phyloP scores from a whole-genome alignment of 306 rosid species.

The Acacia acuminata region DNA sequence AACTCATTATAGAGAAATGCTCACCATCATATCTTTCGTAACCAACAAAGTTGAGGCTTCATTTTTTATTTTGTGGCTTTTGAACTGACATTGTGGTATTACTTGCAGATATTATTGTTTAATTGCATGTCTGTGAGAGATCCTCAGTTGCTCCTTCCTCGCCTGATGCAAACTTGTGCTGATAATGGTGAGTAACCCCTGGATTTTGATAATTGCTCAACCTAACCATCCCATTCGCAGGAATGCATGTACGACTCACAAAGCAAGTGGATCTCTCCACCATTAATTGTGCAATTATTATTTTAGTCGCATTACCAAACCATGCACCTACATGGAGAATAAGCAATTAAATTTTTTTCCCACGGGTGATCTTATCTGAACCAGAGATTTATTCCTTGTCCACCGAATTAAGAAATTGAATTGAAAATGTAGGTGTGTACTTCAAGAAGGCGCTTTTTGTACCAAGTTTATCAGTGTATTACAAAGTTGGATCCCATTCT shows the following conservation, averaged over 20 bases:
- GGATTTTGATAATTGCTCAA: constrained; percentile 20
- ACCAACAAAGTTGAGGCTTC: background rate
- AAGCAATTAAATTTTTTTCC: background rate
- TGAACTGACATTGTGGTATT: constrained; percentile 26
- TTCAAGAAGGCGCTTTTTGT: constrained; percentile 91
- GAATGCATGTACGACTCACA: background rate
- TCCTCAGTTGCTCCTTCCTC: constrained; percentile 86
- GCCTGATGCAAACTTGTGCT: constrained; percentile 79
- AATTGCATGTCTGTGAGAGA: constrained; percentile 94
- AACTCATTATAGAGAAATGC: constrained; percentile 12
- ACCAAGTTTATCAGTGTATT: constrained; percentile 74
- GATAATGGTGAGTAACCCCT: constrained; percentile 64
- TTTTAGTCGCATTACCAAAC: background rate
- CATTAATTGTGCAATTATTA: background rate
- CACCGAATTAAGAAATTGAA: constrained; percentile 7
- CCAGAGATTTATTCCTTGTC: constrained; percentile 14
- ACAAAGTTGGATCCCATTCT: constrained; percentile 81
- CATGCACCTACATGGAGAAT: background rate
- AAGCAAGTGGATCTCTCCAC: constrained; percentile 14
- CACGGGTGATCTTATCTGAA: background rate
- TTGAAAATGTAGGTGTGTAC: constrained; percentile 62
- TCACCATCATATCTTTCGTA: background rate
- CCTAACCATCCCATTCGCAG: background rate
- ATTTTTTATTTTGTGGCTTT: constrained; percentile 16
- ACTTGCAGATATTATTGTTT: constrained; percentile 83